phyloP scores from a whole-genome alignment of 108 stramenopile genomes.

The Nitzschia sp. region DNA sequence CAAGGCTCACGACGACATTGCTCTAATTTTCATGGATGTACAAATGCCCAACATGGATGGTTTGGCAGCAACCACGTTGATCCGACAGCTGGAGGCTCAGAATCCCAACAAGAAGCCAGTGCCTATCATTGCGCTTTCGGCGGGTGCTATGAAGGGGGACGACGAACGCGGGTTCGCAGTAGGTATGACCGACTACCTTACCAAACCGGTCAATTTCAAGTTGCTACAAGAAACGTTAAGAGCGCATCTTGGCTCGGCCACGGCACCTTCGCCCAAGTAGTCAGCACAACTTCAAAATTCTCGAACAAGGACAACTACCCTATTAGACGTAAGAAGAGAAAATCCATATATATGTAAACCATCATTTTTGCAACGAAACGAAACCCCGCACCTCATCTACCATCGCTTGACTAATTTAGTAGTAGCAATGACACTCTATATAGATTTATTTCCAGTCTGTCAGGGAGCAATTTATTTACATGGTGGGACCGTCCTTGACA shows the following conservation, averaged over 20 bases:
- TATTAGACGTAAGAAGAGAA: no score
- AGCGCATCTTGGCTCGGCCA: neutral
- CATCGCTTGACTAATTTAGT: no score
- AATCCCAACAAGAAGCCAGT: neutral
- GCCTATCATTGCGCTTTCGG: conserved; percentile 36
- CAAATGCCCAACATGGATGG: conserved; percentile 39
- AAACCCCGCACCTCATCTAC: no score
- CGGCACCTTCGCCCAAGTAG: neutral
- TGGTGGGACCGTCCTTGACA: conserved; percentile 86
- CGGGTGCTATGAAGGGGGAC: conserved; percentile 38
- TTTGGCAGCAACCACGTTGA: conserved; percentile 20
- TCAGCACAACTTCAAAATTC: no score
- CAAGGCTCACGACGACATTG: conserved; percentile 12
- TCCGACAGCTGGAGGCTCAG: conserved; percentile 13
- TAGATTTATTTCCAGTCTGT: neutral
- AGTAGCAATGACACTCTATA: no score
- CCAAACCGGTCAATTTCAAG: conserved; percentile 35
- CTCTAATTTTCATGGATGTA: conserved; percentile 36
- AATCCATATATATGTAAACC: no score
- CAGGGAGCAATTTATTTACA: conserved; percentile 54
- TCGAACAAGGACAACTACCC: no score
- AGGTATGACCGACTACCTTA: conserved; percentile 29
- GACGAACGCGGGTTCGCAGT: conserved; percentile 17
- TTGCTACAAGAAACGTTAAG: conserved; percentile 11
- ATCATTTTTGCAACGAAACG: neutral